Conservation (phyloP, 192 early-diverging fungal species). For the Coemansia sp. region DNA sequence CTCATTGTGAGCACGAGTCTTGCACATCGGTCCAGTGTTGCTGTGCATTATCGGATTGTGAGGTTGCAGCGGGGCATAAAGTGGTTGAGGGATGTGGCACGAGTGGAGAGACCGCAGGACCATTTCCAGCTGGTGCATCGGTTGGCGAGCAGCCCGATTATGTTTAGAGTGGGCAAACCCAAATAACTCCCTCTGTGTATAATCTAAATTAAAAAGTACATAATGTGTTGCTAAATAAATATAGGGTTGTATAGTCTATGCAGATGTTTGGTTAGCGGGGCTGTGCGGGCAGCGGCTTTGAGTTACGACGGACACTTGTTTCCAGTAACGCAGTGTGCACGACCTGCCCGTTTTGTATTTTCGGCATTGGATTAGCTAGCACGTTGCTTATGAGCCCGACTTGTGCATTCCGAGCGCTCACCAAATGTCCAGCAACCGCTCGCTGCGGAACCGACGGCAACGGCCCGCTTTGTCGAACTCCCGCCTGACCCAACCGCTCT, state of each 20-base stretch:
- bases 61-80: background rate
- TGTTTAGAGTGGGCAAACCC: background rate
- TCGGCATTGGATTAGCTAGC: background rate
- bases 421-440: slow-evolving; percentile 43
- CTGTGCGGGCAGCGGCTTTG: background rate
- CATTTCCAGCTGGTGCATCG: background rate
- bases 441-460: slow-evolving; percentile 8
- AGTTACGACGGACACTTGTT: background rate
- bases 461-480: background rate
- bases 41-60: background rate
- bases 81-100: background rate
- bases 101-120: background rate
- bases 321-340: background rate
- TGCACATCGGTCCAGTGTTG: background rate
- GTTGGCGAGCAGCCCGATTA: background rate
- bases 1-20: background rate
- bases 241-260: too few species aligned
- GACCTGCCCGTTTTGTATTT: background rate
- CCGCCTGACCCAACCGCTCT: slow-evolving; percentile 12
- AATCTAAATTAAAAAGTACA: too few species aligned
- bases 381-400: background rate
- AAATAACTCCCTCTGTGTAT: too few species aligned
- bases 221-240: too few species aligned
- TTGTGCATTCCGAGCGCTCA: slow-evolving; percentile 19
- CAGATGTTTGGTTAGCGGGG: background rate